Evolutionary conservation across 495 filamentous ascomycete genomes (phyloP), one percentile per base, ranked within the genome.

Genomic region (Penicillium ucsense): DNA sequence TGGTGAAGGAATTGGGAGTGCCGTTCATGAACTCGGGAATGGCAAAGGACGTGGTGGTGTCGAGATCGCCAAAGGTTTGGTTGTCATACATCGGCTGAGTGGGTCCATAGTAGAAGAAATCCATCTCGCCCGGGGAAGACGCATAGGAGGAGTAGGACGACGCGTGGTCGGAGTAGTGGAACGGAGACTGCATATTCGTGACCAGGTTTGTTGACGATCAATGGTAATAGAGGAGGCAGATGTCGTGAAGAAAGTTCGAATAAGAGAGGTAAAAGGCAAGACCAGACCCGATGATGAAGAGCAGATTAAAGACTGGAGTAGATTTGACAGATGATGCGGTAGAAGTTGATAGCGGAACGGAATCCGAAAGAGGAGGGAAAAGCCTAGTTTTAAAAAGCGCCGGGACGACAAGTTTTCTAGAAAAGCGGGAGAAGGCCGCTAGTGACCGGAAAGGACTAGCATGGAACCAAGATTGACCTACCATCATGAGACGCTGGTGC

Each of bases 121-220:
- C 59, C 52, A 61, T 59, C 9, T 50, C 62, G 33, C 52, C 53
- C 3, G 57, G 52, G 4, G 62, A 59, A 37, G 61, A 59, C 10
- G 55, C 49, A 48, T 65, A 65, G 50, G 56, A 53, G 8, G 51
- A 58, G 35, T 53, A 50, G 47, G 63, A 63, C 47, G 56, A 53
- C 6, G 51, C n/a, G n/a, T n/a, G 53, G 38, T 64, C 60, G 30
- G 57, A 11, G 39, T 60, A 61, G 38, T 45, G 51, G 52, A 63
- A 60, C 36, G 56, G 42, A 20, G 62, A 64, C 33, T 66, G 59
- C 59, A 62, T 60, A 29, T 47, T 20, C 57, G 32, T 51, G 35
- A 35, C 29, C 34, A 3, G 45, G 11, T 31, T 43, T 32, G 41
- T 33, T 32, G 31, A 43, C 34, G 41, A 37, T 8, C 12, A 41